Evolutionary conservation across 345 rosid species (phyloP), one percentile per base, ranked within the genome.

Genomic region (Heritiera fomes): DNA sequence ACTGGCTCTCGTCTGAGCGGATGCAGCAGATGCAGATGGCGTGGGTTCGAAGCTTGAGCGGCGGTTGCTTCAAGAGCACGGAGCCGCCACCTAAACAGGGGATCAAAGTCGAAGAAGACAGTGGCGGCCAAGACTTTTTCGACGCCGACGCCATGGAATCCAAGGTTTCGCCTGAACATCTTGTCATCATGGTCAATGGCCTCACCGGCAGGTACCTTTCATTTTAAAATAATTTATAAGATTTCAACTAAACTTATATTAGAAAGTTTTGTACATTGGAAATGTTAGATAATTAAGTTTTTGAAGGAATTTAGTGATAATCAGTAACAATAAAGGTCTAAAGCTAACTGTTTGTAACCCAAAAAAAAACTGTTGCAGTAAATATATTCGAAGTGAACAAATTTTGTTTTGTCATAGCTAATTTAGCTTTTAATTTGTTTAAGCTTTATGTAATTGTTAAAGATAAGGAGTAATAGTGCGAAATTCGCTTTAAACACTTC

Each of bases 161-260:
- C 1, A 49, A 77, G 12, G 82, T 70, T 71, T 83, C 82, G 30
- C 91, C 93, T 1, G 91, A 88, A 67, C 98, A 94, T 87, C 90
- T 94, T 50, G 94, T 94, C 3, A 78, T 94, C 81, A 92, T 94
- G 98, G 94, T 94, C 70, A 94, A 92, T 76, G 98, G 98, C 45
- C 83, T 94, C 76, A 38, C 88, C 52, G 98, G 98, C 49, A 94
- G 98, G 98, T 94, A 79, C 2, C 20, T 53, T 34, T 47, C 75
- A 15, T 72, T 38, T 72, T 18, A 72, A 34, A 34, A 34, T 11
- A 52, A 52, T 32, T 15, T 52, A 49, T 71, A 71, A 52, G 43
- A 52, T 17, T 71, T 52, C 11, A 71, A 71, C 15, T 71, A 17
- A 71, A 55, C 61, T 6, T 8, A 30, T 70, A 46, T 3, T 38